Conservation (phyloP, 139 green algal species). For the Coccomyxa sp. region DNA sequence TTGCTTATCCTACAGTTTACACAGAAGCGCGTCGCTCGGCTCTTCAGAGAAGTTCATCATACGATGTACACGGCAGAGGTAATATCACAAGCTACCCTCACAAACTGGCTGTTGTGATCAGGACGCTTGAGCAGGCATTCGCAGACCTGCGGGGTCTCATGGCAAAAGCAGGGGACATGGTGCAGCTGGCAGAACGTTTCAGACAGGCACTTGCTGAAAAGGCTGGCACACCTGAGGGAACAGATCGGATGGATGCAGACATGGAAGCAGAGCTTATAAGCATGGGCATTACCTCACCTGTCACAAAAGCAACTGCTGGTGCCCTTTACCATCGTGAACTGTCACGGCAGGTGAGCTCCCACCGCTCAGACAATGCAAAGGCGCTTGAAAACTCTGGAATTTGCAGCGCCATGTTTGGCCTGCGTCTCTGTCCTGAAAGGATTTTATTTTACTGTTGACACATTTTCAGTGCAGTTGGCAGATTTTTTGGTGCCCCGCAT, state of each 20-base stretch:
- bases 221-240: neutral
- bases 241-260: conserved; percentile 48
- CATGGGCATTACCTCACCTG: conserved; percentile 83
- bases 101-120: neutral
- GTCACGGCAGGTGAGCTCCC: conserved; percentile 49
- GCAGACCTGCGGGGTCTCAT: conserved; percentile 74
- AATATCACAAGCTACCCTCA: neutral
- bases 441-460: too few relatives aligned
- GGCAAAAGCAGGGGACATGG: conserved; percentile 74
- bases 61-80: neutral
- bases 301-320: conserved; percentile 80
- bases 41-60: neutral
- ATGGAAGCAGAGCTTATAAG: conserved; percentile 73
- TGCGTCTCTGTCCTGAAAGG: neutral
- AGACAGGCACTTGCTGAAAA: conserved; percentile 10
- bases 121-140: conserved; percentile 56
- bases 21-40: neutral
- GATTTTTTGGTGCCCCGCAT: conserved; percentile 73
- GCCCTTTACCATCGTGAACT: conserved; percentile 83
- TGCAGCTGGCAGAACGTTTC: conserved; percentile 74
- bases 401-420: neutral
- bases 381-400: neutral
- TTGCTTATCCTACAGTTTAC: neutral
- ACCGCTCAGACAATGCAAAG: neutral
- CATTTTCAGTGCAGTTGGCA: conserved; percentile 49